phyloP scores from a whole-genome alignment of 345 rosid genomes.

The Aurinia saxatilis region DNA sequence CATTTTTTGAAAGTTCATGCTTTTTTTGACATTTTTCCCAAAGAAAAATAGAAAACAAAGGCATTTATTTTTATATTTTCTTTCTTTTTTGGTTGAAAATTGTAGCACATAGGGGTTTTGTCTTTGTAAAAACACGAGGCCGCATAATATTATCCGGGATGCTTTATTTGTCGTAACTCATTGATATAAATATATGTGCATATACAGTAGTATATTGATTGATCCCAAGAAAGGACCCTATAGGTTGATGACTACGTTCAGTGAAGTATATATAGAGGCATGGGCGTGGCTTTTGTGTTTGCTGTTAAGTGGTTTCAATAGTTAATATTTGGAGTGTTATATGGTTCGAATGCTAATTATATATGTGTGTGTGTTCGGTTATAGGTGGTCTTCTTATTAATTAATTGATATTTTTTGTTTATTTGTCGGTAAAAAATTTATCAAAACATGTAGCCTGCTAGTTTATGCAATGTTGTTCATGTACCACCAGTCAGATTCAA shows the following conservation, averaged over 20 bases:
- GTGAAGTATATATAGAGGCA: not conserved
- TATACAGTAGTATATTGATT: not conserved
- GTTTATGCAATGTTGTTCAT: too few relatives aligned
- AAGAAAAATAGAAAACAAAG: not conserved
- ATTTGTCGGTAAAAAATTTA: too few relatives aligned
- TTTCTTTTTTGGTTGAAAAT: not conserved
- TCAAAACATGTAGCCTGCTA: too few relatives aligned
- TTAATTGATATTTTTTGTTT: not conserved
- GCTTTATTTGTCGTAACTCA: constrained; percentile 16
- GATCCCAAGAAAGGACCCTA: constrained; percentile 28
- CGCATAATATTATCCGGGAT: constrained; percentile 10
- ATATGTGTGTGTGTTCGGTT: not conserved
- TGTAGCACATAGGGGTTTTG: not conserved
- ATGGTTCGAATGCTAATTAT: not conserved
- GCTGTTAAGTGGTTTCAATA: constrained; percentile 11
- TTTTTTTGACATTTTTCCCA: too few relatives aligned
- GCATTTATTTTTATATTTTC: not conserved
- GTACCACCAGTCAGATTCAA: too few relatives aligned
- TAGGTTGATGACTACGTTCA: constrained; percentile 9
- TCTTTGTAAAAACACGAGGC: constrained; percentile 21
- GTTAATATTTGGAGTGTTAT: constrained; percentile 10
- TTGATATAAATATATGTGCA: not conserved
- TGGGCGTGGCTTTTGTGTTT: constrained; percentile 12
- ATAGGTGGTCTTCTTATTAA: not conserved
- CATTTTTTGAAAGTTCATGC: too few relatives aligned